Conservation (phyloP, 768 basidiomycete genomes). For the Dictyophora rubrovolvata region DNA sequence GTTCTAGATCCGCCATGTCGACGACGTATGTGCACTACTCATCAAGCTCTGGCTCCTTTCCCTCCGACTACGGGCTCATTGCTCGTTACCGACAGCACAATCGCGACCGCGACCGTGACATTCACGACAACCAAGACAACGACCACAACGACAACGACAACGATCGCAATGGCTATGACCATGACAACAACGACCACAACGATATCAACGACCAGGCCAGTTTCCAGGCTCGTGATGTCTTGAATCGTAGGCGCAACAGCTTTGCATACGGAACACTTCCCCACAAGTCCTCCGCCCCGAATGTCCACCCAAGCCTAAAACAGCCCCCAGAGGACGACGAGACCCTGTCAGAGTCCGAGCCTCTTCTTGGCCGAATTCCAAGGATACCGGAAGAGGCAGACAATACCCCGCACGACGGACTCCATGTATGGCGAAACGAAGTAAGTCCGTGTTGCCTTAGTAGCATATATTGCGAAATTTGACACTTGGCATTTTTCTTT, state of each 20-base stretch:
- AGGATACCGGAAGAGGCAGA: slow-evolving; percentile 1
- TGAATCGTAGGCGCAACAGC: neutral
- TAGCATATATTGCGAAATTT: neutral
- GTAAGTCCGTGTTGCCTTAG: neutral
- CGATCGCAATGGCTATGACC: neutral
- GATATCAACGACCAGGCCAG: neutral
- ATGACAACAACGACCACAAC: neutral
- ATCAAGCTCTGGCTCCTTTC: neutral
- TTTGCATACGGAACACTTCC: neutral
- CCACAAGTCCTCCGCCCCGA: neutral
- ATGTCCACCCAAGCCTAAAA: neutral
- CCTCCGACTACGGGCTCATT: slow-evolving; percentile 7
- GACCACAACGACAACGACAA: neutral
- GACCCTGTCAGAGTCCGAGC: neutral
- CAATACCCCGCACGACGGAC: neutral
- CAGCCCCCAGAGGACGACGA: neutral
- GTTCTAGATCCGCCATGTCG: slow-evolving; percentile 2
- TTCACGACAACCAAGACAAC: neutral
- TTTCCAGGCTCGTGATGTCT: neutral
- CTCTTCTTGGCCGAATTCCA: slow-evolving; percentile 1
- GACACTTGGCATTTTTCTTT: no score
- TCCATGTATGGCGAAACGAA: slow-evolving; percentile 2
- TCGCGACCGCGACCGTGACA: neutral
- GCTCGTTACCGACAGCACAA: slow-evolving; percentile 2
- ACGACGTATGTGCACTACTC: slow-evolving; percentile 6